Evolutionary conservation across 78 protist genomes (phyloP).

Genomic region (Bigelowiella natans): DNA sequence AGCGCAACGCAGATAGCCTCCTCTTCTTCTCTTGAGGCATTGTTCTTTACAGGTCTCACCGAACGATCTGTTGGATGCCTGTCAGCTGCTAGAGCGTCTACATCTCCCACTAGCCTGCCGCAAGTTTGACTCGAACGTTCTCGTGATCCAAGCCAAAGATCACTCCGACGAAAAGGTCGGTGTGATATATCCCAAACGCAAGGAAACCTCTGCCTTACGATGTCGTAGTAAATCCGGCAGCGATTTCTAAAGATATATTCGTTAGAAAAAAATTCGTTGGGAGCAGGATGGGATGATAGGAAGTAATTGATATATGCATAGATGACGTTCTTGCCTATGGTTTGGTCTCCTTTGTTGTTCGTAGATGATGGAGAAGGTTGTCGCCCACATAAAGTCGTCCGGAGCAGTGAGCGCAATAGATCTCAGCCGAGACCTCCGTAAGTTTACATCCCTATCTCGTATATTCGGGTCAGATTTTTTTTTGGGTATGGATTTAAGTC

Average conservation of each 20-base stretch:
- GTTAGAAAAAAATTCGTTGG: background rate
- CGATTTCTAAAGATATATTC: background rate
- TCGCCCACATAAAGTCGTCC: no score
- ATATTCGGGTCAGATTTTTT: background rate
- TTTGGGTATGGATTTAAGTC: background rate
- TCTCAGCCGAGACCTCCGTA: no score
- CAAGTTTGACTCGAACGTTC: background rate
- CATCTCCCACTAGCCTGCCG: background rate
- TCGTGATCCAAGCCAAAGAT: background rate
- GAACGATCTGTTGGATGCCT: background rate
- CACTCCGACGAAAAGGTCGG: background rate
- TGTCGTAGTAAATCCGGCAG: background rate
- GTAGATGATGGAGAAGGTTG: no score
- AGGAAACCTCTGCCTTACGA: background rate
- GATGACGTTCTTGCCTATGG: no score
- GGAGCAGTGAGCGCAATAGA: no score
- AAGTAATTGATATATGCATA: background rate
- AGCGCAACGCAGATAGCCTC: no score
- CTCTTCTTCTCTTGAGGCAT: no score
- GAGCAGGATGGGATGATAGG: background rate
- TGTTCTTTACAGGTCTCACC: constrained; percentile 8
- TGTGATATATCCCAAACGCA: background rate
- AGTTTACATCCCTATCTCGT: background rate
- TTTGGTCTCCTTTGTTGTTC: no score
- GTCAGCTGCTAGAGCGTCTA: background rate